phyloP scores from a whole-genome alignment of 1,284 basidiomycete genomes.

The Amylostereum chailletii region DNA sequence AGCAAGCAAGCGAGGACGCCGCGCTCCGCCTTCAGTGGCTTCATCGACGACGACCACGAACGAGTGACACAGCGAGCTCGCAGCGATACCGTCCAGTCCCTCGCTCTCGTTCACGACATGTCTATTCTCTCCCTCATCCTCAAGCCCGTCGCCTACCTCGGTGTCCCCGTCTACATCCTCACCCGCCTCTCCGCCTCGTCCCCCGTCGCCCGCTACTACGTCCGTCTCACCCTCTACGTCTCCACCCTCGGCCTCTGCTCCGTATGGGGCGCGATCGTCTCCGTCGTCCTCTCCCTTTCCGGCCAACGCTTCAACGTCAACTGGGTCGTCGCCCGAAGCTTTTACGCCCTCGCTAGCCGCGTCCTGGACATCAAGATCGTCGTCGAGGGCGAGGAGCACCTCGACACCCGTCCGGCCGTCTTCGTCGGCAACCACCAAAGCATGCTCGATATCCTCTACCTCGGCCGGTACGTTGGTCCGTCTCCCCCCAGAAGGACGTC shows the following conservation, averaged over 20 bases:
- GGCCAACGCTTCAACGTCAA: constrained; percentile 83
- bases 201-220: constrained; percentile 60
- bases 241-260: constrained; percentile 69
- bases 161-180: constrained; percentile 56
- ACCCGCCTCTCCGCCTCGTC: constrained; percentile 48
- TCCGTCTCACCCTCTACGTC: constrained; percentile 68
- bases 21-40: too few relatives aligned
- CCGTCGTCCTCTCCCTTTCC: constrained; percentile 59
- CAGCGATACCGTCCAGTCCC: too few relatives aligned
- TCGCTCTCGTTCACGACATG: constrained; percentile 27
- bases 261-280: constrained; percentile 68
- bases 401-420: constrained; percentile 62
- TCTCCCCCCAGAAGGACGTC: too few relatives aligned
- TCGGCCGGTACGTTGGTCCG: constrained; percentile 60
- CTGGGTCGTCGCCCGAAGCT: constrained; percentile 77
- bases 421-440: constrained; percentile 92
- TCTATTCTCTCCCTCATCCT: constrained; percentile 48
- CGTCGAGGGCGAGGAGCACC: constrained; percentile 82
- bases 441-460: constrained; percentile 79
- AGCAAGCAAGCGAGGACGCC: too few relatives aligned
- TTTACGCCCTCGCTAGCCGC: constrained; percentile 67
- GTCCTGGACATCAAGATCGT: constrained; percentile 66
- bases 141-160: constrained; percentile 66
- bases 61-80: too few relatives aligned
- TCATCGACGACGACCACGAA: too few relatives aligned